Evolutionary conservation across 2,329 filamentous ascomycete species (phyloP).

Genomic region (Cercospora zeina): DNA sequence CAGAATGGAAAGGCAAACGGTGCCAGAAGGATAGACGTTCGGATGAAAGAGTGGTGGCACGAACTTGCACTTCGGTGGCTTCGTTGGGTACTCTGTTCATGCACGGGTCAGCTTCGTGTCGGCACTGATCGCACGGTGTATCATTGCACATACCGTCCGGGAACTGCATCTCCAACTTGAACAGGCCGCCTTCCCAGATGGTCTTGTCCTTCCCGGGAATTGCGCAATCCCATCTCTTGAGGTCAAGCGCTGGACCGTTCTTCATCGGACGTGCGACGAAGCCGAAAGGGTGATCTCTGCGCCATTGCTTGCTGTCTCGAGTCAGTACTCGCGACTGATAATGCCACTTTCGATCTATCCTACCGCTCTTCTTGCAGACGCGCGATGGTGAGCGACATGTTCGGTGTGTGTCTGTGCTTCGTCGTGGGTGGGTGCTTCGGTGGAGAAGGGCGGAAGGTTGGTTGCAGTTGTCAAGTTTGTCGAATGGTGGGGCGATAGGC

Average conservation of each 20-base stretch:
- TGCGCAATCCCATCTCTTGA: slow-evolving; percentile 96
- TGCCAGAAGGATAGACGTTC: slow-evolving; percentile 97
- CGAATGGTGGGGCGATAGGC: background rate
- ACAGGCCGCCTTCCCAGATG: slow-evolving; percentile 95
- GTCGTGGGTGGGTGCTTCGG: slow-evolving; percentile 19
- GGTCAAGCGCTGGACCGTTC: slow-evolving; percentile 76
- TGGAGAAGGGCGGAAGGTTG: background rate
- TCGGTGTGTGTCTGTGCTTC: slow-evolving; percentile 16
- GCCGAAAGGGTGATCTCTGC: slow-evolving; percentile 93
- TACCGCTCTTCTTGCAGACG: slow-evolving; percentile 86
- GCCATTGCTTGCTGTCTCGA: slow-evolving; percentile 81
- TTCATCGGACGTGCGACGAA: slow-evolving; percentile 91
- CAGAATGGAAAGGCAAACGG: slow-evolving; percentile 92
- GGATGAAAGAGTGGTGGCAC: slow-evolving; percentile 94
- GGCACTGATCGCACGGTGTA: background rate
- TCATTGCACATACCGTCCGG: slow-evolving; percentile 68
- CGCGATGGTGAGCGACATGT: slow-evolving; percentile 86
- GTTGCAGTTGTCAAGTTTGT: background rate
- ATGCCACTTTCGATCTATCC: slow-evolving; percentile 34
- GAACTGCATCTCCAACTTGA: slow-evolving; percentile 90
- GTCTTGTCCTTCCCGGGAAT: slow-evolving; percentile 96
- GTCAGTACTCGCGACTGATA: slow-evolving; percentile 15
- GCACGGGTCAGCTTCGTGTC: slow-evolving; percentile 18
- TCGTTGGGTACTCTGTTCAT: slow-evolving; percentile 86
- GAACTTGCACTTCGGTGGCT: slow-evolving; percentile 99